A percentile compares a stretch with the other conserved stretches of the same genome.
phyloP scores from a whole-genome alignment of 164 flowering plant species.

The Hamamelis virginiana region DNA sequence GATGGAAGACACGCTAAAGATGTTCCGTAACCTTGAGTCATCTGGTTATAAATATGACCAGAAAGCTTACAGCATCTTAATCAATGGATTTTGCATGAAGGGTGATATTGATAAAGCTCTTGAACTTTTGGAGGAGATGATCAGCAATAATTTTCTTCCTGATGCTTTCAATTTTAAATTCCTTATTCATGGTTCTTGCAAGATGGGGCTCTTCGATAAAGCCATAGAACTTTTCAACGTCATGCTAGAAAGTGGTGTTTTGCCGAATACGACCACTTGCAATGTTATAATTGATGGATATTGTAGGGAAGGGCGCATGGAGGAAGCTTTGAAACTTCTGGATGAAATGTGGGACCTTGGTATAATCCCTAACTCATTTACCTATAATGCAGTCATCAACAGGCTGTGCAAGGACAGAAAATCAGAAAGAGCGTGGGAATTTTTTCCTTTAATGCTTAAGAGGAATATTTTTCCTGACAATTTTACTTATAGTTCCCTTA shows the following conservation, averaged over 20 bases:
- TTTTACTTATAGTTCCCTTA: conserved; percentile 38
- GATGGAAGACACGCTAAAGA: conserved; percentile 32
- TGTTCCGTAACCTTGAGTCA: conserved; percentile 28
- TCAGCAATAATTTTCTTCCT: conserved; percentile 34
- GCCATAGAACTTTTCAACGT: conserved; percentile 31
- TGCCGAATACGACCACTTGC: conserved; percentile 31
- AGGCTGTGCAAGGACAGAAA: conserved; percentile 40
- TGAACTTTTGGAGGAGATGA: conserved; percentile 45
- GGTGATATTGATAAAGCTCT: conserved; percentile 42
- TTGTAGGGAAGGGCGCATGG: conserved; percentile 43
- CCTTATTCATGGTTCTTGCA: conserved; percentile 42
- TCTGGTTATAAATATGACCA: conserved; percentile 42
- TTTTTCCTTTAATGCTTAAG: conserved; percentile 55
- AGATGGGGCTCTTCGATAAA: conserved; percentile 29
- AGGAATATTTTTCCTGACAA: conserved; percentile 42
- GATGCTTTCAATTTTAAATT: conserved; percentile 27
- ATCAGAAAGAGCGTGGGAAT: conserved; percentile 33
- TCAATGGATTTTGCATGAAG: conserved; percentile 39
- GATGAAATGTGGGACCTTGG: conserved; percentile 39
- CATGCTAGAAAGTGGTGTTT: conserved; percentile 36
- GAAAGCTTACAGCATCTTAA: conserved; percentile 35
- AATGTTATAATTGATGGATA: conserved; percentile 39
- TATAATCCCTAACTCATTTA: conserved; percentile 35
- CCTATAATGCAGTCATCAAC: conserved; percentile 41
- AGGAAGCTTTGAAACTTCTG: conserved; percentile 45